Conservation (phyloP, 1,284 basidiomycete species). For the Malassezia dermatis region DNA sequence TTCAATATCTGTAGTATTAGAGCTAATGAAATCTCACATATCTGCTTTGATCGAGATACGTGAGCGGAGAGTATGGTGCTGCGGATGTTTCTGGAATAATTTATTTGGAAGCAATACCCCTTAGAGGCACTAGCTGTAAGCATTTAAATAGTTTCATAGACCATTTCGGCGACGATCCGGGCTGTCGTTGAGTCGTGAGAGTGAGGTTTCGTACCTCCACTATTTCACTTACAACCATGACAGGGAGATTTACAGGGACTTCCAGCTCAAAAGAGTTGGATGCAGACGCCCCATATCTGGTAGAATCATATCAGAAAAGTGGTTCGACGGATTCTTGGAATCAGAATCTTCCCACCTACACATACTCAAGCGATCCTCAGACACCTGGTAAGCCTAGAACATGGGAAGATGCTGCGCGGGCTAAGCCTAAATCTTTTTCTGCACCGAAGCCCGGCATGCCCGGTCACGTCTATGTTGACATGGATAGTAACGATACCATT, state of each 20-base stretch:
- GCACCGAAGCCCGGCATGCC: neutral
- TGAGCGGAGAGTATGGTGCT: no score
- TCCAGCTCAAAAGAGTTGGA: neutral
- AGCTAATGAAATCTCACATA: neutral
- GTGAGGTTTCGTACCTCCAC: neutral
- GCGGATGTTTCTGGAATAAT: no score
- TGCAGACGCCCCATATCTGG: slow-evolving; percentile 12
- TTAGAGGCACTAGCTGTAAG: no score
- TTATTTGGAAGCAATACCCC: no score
- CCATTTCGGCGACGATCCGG: no score
- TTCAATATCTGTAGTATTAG: neutral
- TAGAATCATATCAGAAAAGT: slow-evolving; percentile 14
- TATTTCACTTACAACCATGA: neutral
- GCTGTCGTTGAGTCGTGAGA: neutral
- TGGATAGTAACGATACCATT: neutral
- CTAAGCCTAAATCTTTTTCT: slow-evolving; percentile 1
- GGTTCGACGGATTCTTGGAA: neutral
- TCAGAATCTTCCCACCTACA: neutral
- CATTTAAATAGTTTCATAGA: no score
- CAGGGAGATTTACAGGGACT: neutral
- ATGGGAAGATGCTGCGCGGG: slow-evolving; percentile 17
- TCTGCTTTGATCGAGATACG: neutral
- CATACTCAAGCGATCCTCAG: neutral
- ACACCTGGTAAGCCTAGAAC: slow-evolving; percentile 1
- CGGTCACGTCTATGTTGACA: slow-evolving; percentile 10